These are phyloP conservation scores for Amanita rubescens DNA, from an alignment of 768 basidiomycete genomes.

Conservation along the genomic window DNA sequence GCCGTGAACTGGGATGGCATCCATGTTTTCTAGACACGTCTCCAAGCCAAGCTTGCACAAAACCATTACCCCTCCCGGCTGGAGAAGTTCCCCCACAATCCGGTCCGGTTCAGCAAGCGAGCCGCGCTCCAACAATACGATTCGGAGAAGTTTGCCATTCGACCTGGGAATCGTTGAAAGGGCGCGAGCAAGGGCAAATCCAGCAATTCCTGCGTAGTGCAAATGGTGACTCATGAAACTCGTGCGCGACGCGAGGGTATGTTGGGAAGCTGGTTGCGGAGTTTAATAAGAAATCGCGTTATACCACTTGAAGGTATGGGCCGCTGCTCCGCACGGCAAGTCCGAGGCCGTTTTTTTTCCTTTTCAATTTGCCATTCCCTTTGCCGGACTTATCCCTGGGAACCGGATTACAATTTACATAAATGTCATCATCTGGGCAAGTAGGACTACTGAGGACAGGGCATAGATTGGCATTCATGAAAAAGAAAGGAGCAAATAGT, in stretches of 20 bases:
- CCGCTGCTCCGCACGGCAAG: no score
- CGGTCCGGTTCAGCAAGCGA: conserved; percentile 91
- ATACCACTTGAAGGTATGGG: no score
- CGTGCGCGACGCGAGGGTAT: conserved; percentile 19
- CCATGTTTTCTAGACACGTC: conserved; percentile 76
- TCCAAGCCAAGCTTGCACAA: conserved; percentile 73
- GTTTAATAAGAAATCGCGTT: no score
- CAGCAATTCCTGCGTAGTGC: conserved; percentile 80
- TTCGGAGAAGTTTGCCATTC: conserved; percentile 48
- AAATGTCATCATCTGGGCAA: no score
- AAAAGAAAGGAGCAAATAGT: no score
- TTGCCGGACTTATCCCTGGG: no score
- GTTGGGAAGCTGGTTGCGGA: no score
- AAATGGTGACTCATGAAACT: neutral
- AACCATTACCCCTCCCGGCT: conserved; percentile 83
- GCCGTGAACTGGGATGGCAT: conserved; percentile 72
- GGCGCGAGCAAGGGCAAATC: conserved; percentile 79
- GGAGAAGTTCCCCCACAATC: conserved; percentile 94
- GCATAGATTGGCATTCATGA: no score
- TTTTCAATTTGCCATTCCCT: no score
- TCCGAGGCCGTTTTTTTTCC: no score
- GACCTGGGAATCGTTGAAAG: conserved; percentile 54
- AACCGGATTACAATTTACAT: no score
- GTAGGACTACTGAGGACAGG: no score
- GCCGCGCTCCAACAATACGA: conserved; percentile 85